phyloP scores from a whole-genome alignment of 2,329 filamentous ascomycete genomes.

The Fusarium duplospermum region DNA sequence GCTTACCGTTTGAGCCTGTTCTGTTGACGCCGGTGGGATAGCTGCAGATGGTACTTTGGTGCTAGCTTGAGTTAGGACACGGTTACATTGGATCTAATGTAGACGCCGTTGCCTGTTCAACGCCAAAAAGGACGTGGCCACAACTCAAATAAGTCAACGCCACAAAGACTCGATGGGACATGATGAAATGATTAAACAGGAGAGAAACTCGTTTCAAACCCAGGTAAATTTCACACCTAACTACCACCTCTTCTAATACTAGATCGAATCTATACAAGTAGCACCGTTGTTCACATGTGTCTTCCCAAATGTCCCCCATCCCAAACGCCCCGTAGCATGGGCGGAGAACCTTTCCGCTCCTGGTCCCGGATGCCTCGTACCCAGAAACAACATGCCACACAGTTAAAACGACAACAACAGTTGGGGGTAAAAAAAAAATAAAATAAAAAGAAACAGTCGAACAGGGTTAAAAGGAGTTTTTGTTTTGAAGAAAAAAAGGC shows the following conservation, averaged over 20 bases:
- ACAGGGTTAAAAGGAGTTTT: constrained; percentile 29
- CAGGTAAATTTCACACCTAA: constrained; percentile 42
- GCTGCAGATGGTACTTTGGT: neutral
- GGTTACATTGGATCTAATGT: neutral
- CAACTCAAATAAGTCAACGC: neutral
- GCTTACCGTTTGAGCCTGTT: neutral
- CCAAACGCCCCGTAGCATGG: constrained; percentile 47
- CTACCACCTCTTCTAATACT: constrained; percentile 45
- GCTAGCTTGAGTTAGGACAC: neutral
- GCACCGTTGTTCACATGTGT: constrained; percentile 46
- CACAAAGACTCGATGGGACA: neutral
- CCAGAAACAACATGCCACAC: constrained; percentile 45
- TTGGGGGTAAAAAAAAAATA: neutral
- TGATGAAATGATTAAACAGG: neutral
- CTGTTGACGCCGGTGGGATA: neutral
- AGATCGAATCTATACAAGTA: constrained; percentile 47
- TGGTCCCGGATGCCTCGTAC: constrained; percentile 44
- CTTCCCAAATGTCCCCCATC: constrained; percentile 43
- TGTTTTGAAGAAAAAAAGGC: constrained; percentile 25
- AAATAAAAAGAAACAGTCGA: constrained; percentile 21
- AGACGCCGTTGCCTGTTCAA: neutral
- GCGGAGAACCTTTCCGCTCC: constrained; percentile 42
- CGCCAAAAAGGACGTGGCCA: neutral
- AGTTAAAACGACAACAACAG: constrained; percentile 27
- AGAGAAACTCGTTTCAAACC: constrained; percentile 33